Conservation (phyloP, 2,329 filamentous ascomycete species). For the Raffaelea ambrosiae region DNA sequence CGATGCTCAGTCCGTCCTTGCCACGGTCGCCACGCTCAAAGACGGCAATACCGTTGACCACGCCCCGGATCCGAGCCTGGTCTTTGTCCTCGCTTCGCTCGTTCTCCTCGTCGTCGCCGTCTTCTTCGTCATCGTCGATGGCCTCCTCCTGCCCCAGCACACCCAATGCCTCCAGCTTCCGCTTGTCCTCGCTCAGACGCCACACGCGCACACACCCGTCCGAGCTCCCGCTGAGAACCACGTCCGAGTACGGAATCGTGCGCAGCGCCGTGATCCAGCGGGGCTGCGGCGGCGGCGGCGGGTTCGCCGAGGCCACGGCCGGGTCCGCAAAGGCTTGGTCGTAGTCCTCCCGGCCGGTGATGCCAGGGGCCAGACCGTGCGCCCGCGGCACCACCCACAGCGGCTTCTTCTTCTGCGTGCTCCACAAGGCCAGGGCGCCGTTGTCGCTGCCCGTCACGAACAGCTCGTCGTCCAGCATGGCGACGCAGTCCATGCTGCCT, state of each 20-base stretch:
- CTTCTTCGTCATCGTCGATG: slow-evolving; percentile 8
- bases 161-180: slow-evolving; percentile 64
- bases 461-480: slow-evolving; percentile 77
- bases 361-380: slow-evolving; percentile 72
- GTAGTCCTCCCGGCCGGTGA: slow-evolving; percentile 48
- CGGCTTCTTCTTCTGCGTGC: slow-evolving; percentile 88
- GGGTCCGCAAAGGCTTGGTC: slow-evolving; percentile 47
- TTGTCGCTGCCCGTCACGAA: slow-evolving; percentile 95
- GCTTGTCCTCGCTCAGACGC: slow-evolving; percentile 77
- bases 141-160: slow-evolving; percentile 39
- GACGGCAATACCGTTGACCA: slow-evolving; percentile 82
- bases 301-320: slow-evolving; percentile 65
- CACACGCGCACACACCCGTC: slow-evolving; percentile 82
- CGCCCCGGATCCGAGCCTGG: slow-evolving; percentile 35
- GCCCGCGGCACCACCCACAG: slow-evolving; percentile 71
- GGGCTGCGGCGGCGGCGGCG: slow-evolving; percentile 58
- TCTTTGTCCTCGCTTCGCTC: slow-evolving; percentile 9
- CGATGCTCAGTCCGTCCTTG: slow-evolving; percentile 69
- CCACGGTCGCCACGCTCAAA: slow-evolving; percentile 77
- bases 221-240: slow-evolving; percentile 90
- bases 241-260: slow-evolving; percentile 81
- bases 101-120: slow-evolving; percentile 11
- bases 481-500: slow-evolving; percentile 85
- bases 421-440: slow-evolving; percentile 80
- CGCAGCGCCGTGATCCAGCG: slow-evolving; percentile 86